Evolutionary conservation across 495 filamentous ascomycete species (phyloP).

Genomic region (Chaetomium cochliodes): DNA sequence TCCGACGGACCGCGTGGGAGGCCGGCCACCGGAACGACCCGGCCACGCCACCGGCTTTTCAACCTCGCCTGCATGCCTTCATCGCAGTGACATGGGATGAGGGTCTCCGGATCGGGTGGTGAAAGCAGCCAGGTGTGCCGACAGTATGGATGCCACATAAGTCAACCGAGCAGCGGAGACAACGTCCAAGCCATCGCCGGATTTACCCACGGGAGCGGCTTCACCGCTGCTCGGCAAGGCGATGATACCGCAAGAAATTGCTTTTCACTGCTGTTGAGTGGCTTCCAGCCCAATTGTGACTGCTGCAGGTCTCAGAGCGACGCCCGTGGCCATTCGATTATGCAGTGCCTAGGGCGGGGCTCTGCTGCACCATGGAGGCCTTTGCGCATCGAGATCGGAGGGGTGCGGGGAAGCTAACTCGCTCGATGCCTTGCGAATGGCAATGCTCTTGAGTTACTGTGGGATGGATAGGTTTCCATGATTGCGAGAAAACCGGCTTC

Average conservation of each 20-base stretch:
- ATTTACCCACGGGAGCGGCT: background rate
- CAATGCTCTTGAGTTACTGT: background rate
- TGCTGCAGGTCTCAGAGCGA: slow-evolving; percentile 24
- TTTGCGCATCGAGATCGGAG: slow-evolving; percentile 15
- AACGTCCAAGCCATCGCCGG: background rate
- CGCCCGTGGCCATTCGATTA: background rate
- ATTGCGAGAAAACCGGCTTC: background rate
- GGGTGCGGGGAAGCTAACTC: background rate
- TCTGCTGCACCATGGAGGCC: background rate
- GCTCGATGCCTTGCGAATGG: background rate
- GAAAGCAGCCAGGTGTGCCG: background rate
- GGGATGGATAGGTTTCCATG: background rate
- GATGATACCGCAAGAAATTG: background rate
- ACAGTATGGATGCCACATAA: background rate
- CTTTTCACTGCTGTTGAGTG: slow-evolving; percentile 3
- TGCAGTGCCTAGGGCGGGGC: background rate
- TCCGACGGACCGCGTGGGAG: slow-evolving; percentile 10
- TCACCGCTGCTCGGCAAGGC: slow-evolving; percentile 12
- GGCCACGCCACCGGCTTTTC: background rate
- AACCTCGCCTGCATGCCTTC: background rate
- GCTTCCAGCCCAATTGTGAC: background rate
- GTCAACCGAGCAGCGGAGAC: too few relatives aligned
- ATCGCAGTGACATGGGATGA: slow-evolving; percentile 1
- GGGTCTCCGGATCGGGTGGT: background rate
- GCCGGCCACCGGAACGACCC: slow-evolving; percentile 5